A percentile compares a stretch with the other conserved stretches of the same genome.
These are phyloP conservation scores for Podila epicladia DNA, from an alignment of 192 early-diverging fungal genomes.

Conservation along the genomic window DNA sequence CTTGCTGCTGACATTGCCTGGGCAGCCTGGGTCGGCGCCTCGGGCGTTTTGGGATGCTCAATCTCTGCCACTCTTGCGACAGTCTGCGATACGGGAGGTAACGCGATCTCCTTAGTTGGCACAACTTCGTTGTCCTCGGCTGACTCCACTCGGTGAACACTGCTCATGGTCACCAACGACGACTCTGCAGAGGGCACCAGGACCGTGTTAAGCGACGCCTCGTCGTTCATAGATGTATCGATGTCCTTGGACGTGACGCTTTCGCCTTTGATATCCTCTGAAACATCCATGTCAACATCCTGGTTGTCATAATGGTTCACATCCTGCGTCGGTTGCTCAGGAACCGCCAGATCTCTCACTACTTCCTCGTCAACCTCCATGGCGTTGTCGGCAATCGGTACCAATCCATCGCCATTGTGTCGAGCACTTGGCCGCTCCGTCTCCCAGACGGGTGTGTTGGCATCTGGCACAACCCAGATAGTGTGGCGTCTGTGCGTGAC, in stretches of 20 bases:
- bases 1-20: neutral
- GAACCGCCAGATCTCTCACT: neutral
- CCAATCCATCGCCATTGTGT: slow-evolving; percentile 25
- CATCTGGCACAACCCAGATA: slow-evolving; percentile 26
- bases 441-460: slow-evolving; percentile 2
- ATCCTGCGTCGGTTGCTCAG: neutral
- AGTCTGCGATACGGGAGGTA: neutral
- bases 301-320: neutral
- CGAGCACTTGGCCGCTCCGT: neutral
- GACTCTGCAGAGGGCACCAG: slow-evolving; percentile 1
- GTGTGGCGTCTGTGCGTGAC: slow-evolving; percentile 29
- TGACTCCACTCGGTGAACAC: neutral
- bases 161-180: slow-evolving; percentile 1
- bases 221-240: neutral
- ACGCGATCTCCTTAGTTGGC: neutral
- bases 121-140: neutral
- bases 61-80: neutral
- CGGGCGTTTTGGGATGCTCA: slow-evolving; percentile 2
- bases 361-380: slow-evolving; percentile 24
- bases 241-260: neutral
- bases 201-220: neutral
- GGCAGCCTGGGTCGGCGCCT: neutral
- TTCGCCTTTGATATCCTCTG: slow-evolving; percentile 5
- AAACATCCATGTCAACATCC: neutral
- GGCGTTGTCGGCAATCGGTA: slow-evolving; percentile 23